Conservation (phyloP, 306 rosid genomes). For the Gynostemma pentaphyllum region DNA sequence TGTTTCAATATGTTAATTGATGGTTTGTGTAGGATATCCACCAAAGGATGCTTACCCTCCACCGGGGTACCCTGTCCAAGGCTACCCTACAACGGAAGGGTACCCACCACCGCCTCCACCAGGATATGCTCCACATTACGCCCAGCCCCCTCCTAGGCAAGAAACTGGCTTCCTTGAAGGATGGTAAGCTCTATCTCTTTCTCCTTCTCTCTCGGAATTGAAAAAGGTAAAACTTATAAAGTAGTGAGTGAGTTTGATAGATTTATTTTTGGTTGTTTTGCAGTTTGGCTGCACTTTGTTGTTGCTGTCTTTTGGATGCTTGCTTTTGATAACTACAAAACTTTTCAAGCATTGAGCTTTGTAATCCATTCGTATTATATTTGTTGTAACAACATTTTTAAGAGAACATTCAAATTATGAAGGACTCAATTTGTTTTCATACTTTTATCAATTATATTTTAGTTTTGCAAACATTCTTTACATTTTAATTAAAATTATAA, state of each 20-base stretch:
- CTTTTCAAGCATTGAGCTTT: neutral
- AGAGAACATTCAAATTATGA: too few species aligned
- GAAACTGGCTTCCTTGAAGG: slow-evolving; percentile 13
- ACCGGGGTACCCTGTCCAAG: slow-evolving; percentile 25
- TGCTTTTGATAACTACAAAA: slow-evolving; percentile 2
- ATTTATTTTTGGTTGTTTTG: neutral
- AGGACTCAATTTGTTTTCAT: too few species aligned
- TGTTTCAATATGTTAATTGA: neutral
- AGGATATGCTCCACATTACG: slow-evolving; percentile 5
- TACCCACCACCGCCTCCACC: slow-evolving; percentile 6
- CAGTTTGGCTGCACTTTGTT: slow-evolving; percentile 16
- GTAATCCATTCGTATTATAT: neutral
- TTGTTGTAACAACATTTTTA: neutral
- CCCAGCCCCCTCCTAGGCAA: neutral
- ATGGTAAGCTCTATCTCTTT: neutral
- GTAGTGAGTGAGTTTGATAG: neutral
- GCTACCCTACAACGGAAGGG: neutral
- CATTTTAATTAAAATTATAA: too few species aligned
- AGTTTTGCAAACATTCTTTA: neutral
- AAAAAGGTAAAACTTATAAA: too few species aligned
- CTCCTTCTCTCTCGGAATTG: too few species aligned
- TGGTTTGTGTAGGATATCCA: slow-evolving; percentile 28
- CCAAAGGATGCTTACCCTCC: slow-evolving; percentile 43
- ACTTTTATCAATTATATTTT: neutral
- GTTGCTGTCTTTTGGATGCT: slow-evolving; percentile 12